These are phyloP conservation scores for Metarhizium anisopliae DNA, from an alignment of 2,329 filamentous ascomycete genomes.

Conservation along the genomic window DNA sequence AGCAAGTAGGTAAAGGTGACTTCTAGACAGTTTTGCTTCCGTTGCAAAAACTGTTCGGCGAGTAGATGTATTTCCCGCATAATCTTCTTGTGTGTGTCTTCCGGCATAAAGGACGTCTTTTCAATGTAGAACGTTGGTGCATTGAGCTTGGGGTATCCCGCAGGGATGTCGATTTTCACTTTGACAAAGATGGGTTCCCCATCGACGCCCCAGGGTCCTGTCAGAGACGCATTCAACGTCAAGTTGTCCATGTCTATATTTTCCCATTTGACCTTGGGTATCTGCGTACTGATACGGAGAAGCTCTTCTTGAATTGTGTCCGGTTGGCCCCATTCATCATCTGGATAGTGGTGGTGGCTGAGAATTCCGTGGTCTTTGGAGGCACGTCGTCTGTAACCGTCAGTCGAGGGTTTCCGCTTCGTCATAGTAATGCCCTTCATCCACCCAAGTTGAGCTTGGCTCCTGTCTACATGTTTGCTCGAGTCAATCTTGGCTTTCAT, in stretches of 20 bases:
- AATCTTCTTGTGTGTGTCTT: conserved; percentile 41
- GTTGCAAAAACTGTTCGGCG: conserved; percentile 43
- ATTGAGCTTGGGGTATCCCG: conserved; percentile 47
- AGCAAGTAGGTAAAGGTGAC: conserved; percentile 54
- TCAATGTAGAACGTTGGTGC: conserved; percentile 52
- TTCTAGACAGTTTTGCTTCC: conserved; percentile 53
- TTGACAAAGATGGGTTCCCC: conserved; percentile 52
- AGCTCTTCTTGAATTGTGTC: conserved; percentile 58
- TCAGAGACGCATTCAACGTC: conserved; percentile 50
- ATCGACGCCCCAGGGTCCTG: conserved; percentile 53
- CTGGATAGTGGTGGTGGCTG: conserved; percentile 38
- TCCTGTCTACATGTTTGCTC: conserved; percentile 34
- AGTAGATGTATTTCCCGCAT: conserved; percentile 48
- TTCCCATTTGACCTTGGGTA: conserved; percentile 57
- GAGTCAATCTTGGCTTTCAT: conserved; percentile 46
- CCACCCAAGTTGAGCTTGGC: conserved; percentile 54
- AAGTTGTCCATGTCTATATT: conserved; percentile 55
- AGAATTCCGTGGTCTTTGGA: conserved; percentile 45
- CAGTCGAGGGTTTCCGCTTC: conserved; percentile 38
- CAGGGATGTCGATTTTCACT: conserved; percentile 50
- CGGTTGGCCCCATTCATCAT: conserved; percentile 50
- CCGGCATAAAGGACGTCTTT: conserved; percentile 53
- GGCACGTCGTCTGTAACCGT: conserved; percentile 32
- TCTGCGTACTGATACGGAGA: conserved; percentile 49
- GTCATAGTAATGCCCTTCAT: conserved; percentile 61